Percentiles rank a stretch among this genome's conserved stretches.
Evolutionary conservation across 805 yeast species (phyloP).

Genomic region (Pichia thaimueangensis): DNA sequence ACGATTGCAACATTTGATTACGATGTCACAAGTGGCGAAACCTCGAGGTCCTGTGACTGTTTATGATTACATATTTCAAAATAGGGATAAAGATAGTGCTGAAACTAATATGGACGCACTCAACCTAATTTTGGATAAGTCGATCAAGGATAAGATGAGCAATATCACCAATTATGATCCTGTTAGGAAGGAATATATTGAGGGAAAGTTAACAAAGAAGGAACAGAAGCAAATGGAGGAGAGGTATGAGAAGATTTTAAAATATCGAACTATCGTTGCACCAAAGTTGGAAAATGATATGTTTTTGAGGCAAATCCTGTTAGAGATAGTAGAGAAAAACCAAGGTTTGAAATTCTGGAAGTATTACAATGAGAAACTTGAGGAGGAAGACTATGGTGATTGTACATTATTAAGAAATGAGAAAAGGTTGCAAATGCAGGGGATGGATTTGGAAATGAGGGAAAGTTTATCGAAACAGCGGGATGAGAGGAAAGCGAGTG

Average conservation of each 20-base stretch:
- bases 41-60: conserved; percentile 15
- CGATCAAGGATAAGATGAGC: conserved; percentile 12
- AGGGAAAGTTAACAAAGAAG: background rate
- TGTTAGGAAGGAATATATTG: conserved; percentile 8
- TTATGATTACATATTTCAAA: conserved; percentile 2
- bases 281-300: conserved; percentile 10
- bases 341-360: conserved; percentile 5
- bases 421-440: conserved; percentile 5
- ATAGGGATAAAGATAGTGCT: background rate
- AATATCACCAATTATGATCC: conserved; percentile 17
- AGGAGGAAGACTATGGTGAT: conserved; percentile 2
- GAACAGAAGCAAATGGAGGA: background rate
- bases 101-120: background rate
- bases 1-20: conserved; percentile 10
- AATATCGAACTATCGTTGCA: conserved; percentile 4
- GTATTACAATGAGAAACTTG: conserved; percentile 1
- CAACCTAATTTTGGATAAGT: background rate
- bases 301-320: conserved; percentile 7
- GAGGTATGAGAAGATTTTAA: conserved; percentile 5
- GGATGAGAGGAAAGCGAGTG: background rate
- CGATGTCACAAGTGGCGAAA: conserved; percentile 15
- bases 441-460: background rate
- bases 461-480: conserved; percentile 2
- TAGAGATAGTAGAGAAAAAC: conserved; percentile 4
- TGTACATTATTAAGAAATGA: conserved; percentile 6